phyloP scores from a whole-genome alignment of 2,329 filamentous ascomycete species.

The Monosporascus sp. region DNA sequence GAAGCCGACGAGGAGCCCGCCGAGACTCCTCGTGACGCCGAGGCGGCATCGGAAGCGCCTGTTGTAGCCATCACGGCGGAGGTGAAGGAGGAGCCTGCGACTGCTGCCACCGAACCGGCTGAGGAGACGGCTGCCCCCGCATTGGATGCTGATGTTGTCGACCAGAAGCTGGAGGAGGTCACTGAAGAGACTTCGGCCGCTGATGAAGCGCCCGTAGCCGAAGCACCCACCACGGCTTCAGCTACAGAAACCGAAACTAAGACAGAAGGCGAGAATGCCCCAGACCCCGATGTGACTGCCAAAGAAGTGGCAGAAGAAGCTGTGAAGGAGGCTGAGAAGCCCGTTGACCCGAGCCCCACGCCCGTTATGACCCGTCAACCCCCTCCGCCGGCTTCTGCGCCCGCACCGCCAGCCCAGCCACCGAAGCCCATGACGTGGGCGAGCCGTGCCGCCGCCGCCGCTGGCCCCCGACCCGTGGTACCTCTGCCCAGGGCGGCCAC shows the following conservation, averaged over 20 bases:
- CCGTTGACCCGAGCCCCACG: constrained; percentile 56
- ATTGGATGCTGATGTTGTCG: constrained; percentile 48
- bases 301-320: constrained; percentile 52
- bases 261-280: constrained; percentile 24
- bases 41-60: constrained; percentile 21
- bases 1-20: constrained; percentile 69
- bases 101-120: constrained; percentile 27
- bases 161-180: constrained; percentile 71
- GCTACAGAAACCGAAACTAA: constrained; percentile 26
- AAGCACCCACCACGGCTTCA: neutral
- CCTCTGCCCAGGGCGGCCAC: constrained; percentile 54
- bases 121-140: constrained; percentile 28
- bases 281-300: constrained; percentile 46
- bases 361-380: constrained; percentile 46
- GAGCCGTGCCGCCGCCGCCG: constrained; percentile 58
- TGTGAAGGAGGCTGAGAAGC: constrained; percentile 56
- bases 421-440: constrained; percentile 71
- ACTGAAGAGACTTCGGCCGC: constrained; percentile 37
- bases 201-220: constrained; percentile 24
- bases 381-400: constrained; percentile 48
- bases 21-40: constrained; percentile 28
- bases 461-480: constrained; percentile 45
- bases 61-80: constrained; percentile 23
- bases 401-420: constrained; percentile 38
- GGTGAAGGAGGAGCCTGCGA: constrained; percentile 27